Evolutionary conservation across 306 rosid genomes (phyloP).

Genomic region (Betula pendula): DNA sequence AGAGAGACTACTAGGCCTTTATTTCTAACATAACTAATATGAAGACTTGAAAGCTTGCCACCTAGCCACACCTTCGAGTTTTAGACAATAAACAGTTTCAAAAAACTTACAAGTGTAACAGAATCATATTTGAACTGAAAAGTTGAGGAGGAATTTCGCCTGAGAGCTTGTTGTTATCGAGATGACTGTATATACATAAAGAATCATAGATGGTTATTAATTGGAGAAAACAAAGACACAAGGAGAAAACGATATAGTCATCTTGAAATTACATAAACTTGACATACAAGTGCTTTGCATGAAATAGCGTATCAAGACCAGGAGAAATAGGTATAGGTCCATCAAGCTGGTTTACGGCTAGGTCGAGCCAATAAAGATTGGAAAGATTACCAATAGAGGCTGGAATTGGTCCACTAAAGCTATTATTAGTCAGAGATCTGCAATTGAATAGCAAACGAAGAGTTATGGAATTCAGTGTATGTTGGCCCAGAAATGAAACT

Average conservation of each 20-base stretch:
- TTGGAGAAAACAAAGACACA: neutral
- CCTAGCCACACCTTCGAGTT: neutral
- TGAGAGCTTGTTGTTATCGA: conserved; percentile 30
- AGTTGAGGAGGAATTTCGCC: conserved; percentile 29
- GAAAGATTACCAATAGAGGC: conserved; percentile 41
- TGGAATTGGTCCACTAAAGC: conserved; percentile 36
- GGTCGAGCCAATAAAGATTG: conserved; percentile 43
- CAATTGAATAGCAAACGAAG: neutral
- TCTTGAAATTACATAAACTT: neutral
- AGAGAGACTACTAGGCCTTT: neutral
- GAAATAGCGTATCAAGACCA: conserved; percentile 37
- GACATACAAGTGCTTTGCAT: conserved; percentile 46
- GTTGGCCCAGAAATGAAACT: neutral
- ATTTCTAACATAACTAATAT: neutral
- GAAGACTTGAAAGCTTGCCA: neutral
- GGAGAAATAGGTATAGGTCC: conserved; percentile 46
- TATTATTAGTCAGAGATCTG: conserved; percentile 46
- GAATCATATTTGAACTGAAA: conserved; percentile 29
- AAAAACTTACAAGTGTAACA: conserved; percentile 41
- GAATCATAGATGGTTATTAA: neutral
- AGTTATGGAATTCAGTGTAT: neutral
- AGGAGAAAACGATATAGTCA: neutral
- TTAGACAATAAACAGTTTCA: neutral
- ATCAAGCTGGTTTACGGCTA: conserved; percentile 37
- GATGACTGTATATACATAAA: conserved; percentile 27